These are phyloP conservation scores for Fusarium nodosum DNA, from an alignment of 2,329 filamentous ascomycete genomes.

Conservation along the genomic window DNA sequence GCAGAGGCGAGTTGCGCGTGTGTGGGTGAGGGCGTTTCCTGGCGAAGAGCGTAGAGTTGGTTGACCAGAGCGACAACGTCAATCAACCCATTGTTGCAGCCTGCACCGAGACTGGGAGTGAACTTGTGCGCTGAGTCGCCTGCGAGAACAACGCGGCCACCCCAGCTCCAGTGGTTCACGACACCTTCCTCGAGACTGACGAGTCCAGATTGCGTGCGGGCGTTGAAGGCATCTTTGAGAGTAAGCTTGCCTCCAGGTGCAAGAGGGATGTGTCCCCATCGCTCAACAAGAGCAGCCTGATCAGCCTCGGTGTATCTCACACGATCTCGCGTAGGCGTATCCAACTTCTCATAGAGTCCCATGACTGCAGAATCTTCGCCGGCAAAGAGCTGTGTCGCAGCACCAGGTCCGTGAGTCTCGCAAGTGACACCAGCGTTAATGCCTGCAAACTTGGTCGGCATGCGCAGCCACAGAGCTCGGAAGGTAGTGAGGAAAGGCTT, in stretches of 20 bases:
- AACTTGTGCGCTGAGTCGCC: slow-evolving; percentile 58
- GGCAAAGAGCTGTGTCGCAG: slow-evolving; percentile 39
- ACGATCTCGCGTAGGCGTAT: slow-evolving; percentile 31
- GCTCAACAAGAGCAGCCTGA: slow-evolving; percentile 28
- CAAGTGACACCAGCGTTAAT: slow-evolving; percentile 44
- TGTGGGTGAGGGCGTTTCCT: neutral
- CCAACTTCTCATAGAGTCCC: slow-evolving; percentile 41
- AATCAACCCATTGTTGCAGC: slow-evolving; percentile 55
- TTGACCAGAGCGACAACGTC: slow-evolving; percentile 52
- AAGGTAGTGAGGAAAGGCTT: slow-evolving; percentile 53
- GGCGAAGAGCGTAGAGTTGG: slow-evolving; percentile 35
- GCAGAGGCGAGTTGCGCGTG: slow-evolving; percentile 9
- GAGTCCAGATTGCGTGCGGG: slow-evolving; percentile 48
- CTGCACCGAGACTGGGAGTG: slow-evolving; percentile 54
- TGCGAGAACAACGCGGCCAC: slow-evolving; percentile 53
- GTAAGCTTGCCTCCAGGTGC: slow-evolving; percentile 39
- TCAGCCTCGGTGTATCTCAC: slow-evolving; percentile 36
- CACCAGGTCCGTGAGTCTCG: slow-evolving; percentile 51
- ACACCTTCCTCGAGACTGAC: slow-evolving; percentile 57
- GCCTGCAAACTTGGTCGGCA: slow-evolving; percentile 39
- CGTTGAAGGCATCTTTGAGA: slow-evolving; percentile 51
- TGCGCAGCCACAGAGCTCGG: slow-evolving; percentile 54
- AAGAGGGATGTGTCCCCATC: slow-evolving; percentile 42
- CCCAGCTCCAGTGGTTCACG: slow-evolving; percentile 54
- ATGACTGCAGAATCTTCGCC: slow-evolving; percentile 33